These are phyloP conservation scores for Neurospora cerealis DNA, from an alignment of 495 filamentous ascomycete genomes.

Conservation along the genomic window DNA sequence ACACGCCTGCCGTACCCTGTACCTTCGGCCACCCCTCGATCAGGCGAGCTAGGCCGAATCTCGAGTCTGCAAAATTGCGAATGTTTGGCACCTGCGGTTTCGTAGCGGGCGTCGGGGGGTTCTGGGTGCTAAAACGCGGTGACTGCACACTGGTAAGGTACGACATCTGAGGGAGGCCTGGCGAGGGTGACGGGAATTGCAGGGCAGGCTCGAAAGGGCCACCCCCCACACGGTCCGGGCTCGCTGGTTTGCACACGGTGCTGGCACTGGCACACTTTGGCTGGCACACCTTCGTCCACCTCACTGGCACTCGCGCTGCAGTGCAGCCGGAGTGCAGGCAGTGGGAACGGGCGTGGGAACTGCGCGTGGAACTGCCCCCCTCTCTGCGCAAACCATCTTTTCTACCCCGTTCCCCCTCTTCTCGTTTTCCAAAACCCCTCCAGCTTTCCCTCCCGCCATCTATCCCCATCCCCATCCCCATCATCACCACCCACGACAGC, in stretches of 20 bases:
- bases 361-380: slow-evolving; percentile 11
- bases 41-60: slow-evolving; percentile 8
- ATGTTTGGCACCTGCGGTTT: slow-evolving; percentile 4
- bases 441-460: slow-evolving; percentile 6
- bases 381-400: slow-evolving; percentile 23
- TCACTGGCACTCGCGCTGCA: slow-evolving; percentile 1
- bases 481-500: slow-evolving; percentile 6
- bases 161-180: background rate
- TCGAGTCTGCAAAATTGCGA: slow-evolving; percentile 18
- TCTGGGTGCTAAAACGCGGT: slow-evolving; percentile 6
- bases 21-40: background rate
- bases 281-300: background rate
- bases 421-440: slow-evolving; percentile 26
- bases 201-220: slow-evolving; percentile 1
- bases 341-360: background rate
- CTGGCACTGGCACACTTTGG: background rate
- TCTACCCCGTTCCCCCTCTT: slow-evolving; percentile 20
- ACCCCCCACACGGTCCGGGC: slow-evolving; percentile 10
- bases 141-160: slow-evolving; percentile 6
- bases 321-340: background rate
- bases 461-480: slow-evolving; percentile 9
- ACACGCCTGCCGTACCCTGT: slow-evolving; percentile 5
- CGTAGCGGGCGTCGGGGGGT: background rate
- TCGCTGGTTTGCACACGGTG: slow-evolving; percentile 3
- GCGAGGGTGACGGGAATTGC: background rate